Base-by-base conservation (phyloP, 2,329 filamentous ascomycete species). In the Colletotrichum sp. region DNA sequence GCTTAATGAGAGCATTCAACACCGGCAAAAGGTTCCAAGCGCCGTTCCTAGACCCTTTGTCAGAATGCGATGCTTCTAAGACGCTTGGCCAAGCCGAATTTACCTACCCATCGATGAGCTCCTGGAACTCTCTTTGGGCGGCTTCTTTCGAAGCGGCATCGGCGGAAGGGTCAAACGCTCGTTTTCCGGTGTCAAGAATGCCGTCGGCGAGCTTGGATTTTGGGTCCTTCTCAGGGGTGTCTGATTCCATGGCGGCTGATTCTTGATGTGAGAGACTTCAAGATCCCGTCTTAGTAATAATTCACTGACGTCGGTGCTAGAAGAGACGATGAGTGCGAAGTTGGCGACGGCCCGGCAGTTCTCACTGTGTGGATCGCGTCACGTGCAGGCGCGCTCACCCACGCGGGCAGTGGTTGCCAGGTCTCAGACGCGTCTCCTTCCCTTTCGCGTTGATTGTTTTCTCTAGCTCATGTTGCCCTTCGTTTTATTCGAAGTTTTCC, bases 1-100 rank as follows among this genome's bases (percentile, higher is more conserved):
- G 92, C 76, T 93, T 92, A 39, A 94, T 90, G 24, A 94, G 86
- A 21, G 90, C 86, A 76, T 92, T 94, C 59, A 95, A 83, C 6
- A 91, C 87, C 10, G 90, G 91, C 26, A 95, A 84, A 10, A 95
- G 87, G 32, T 86, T 88, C 79, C 90, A 90, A 36, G 89, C 88
- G 18, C 87, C 72, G 44, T 76, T 76, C 55, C 75, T 76, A 75
- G 24, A 55, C 9, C 16, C 21, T n/a, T 44, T 21, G 65, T 76
- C 55, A 76, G 75, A 76, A 76, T 34, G 30, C 24, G 49, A 87
- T 77, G 75, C 76, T 71, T 80, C 77, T 12, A 8, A 52, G 44
- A 13, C 44, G 24, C 52, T 13, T 24, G 21, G 16, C 24, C 39
- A 52, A 44, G 28, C 34, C 26, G 66, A 34, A 67, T 62, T 34